Evolutionary conservation across 1,284 basidiomycete species (phyloP).

Genomic region (Cryptococcus jaspeensis): DNA sequence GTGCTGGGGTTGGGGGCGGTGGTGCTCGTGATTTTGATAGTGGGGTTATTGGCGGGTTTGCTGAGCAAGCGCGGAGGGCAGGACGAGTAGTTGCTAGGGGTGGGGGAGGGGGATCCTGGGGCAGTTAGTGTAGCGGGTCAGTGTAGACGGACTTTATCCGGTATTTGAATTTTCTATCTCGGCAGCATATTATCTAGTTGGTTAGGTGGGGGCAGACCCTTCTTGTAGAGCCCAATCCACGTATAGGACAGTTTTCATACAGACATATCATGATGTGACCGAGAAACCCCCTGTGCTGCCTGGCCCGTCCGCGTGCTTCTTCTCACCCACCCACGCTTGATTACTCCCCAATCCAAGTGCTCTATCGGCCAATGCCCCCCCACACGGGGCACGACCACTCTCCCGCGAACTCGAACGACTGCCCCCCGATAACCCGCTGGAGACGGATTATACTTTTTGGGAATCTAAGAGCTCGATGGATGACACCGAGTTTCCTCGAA

Average conservation of each 20-base stretch:
- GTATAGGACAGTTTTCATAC: neutral
- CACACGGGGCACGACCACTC: too few relatives aligned
- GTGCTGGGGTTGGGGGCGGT: constrained; percentile 10
- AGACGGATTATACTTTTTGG: constrained; percentile 32
- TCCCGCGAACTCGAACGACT: neutral
- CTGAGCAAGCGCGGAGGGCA: constrained; percentile 12
- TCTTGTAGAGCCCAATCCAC: neutral
- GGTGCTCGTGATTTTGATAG: constrained; percentile 23
- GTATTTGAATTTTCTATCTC: too few relatives aligned
- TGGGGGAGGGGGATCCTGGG: neutral
- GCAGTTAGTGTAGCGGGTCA: neutral
- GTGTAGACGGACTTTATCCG: too few relatives aligned
- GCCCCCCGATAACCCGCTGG: neutral
- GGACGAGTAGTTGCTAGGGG: neutral
- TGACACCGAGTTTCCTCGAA: constrained; percentile 90
- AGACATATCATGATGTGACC: neutral
- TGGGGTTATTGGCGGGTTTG: constrained; percentile 30
- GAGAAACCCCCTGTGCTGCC: neutral
- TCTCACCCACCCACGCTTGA: neutral
- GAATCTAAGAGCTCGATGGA: constrained; percentile 57
- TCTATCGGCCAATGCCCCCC: neutral
- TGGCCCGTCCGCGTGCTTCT: neutral
- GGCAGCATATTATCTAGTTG: too few relatives aligned
- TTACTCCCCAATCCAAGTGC: neutral
- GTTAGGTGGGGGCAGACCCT: neutral